Evolutionary conservation across 805 yeast species (phyloP), one percentile per base, ranked within the genome.

Genomic region (Yamadazyma kitorensis): DNA sequence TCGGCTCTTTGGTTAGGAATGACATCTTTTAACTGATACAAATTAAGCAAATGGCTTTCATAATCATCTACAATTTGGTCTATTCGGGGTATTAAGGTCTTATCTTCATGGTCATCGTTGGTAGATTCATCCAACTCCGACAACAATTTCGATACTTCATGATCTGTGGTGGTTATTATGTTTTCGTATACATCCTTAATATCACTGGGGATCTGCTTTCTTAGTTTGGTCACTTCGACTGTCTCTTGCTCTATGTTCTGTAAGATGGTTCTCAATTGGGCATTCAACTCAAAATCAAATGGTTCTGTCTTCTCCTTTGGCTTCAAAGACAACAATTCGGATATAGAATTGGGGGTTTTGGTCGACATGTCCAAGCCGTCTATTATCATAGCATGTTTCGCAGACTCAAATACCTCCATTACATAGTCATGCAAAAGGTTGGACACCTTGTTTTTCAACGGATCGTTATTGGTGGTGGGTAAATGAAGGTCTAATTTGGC

Each of bases 201-300:
- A 31, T 55, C 51, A 8, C 42, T 40, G 0, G 87, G 88, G 9
- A 73, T 61, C 13, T 66, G 66, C 31, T 76, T 64, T 31, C 93
- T 61, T 34, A 80, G 54, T 15, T 64, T 62, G 0, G 86, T 72
- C 12, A 81, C 72, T 36, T 65, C 70, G 1, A 77, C 70, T 0
- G 86, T 76, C 40, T 74, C 75, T 30, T 68, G 71, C 43, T 86
- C 94, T 38, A 84, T 80, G 24, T 71, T 66, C 31, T 69, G 68
- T 41, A 83, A 74, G 31, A 75, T 46, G 31, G 69, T 64, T 29
- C 91, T 63, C 18, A 85, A 70, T 36, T 66, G 54, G 37, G 74
- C 79, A 53, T 82, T 81, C 39, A 83, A 55, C 13, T 71, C 78
- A 24, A 72, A 57, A 49, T 86, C 91, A 54, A 82, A 83, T 1